Base-by-base conservation (phyloP, 2,329 filamentous ascomycete genomes). In the Penicillium thymicola region DNA sequence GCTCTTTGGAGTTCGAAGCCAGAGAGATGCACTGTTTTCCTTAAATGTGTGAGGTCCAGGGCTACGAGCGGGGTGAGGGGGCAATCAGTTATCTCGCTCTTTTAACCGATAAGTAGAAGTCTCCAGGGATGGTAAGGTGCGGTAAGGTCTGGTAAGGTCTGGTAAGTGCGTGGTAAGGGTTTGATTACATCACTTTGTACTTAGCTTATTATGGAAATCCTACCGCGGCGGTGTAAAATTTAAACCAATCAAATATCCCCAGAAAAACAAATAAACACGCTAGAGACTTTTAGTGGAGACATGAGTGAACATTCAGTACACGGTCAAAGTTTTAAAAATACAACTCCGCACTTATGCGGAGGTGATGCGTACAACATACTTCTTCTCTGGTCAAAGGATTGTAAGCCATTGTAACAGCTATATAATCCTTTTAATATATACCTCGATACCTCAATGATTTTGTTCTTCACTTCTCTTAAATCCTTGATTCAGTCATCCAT, bases 321-420 rank as follows among this genome's bases (percentile, higher is more conserved):
- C 11, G 18, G 14, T 25, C 50, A 48, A 63, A 63, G 51, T 54
- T 58, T 34, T 43, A 54, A 51, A 36, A 36, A 60, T 60, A 57
- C 62, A 42, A 37, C 62, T 65, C 63, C 60, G 55, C 60, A 65
- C 47, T 25, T 13, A 25, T 51, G 18, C 54, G 49, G 47, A 56
- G 56, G 37, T 48, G 52, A 43, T 55, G 52, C 38, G 40, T 49
- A 21, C 21, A 21, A 21, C 21, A 21, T 21, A 21, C 37, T 34
- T 10, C 18, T 16, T 16, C 27, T 10, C 27, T 16, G 32, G 25
- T 14, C 8, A 10, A n/a, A 34, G 28, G 3, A 45, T 21, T 18
- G 16, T 9, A 43, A 23, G 18, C 16, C 16, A n/a, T 8, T 25
- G 16, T 23, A 37, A 18, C 7, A 40, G 4, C 25, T 42, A 34